These are phyloP conservation scores for Debaryomyces coudertii DNA, from an alignment of 1,139 yeast species.

Conservation along the genomic window DNA sequence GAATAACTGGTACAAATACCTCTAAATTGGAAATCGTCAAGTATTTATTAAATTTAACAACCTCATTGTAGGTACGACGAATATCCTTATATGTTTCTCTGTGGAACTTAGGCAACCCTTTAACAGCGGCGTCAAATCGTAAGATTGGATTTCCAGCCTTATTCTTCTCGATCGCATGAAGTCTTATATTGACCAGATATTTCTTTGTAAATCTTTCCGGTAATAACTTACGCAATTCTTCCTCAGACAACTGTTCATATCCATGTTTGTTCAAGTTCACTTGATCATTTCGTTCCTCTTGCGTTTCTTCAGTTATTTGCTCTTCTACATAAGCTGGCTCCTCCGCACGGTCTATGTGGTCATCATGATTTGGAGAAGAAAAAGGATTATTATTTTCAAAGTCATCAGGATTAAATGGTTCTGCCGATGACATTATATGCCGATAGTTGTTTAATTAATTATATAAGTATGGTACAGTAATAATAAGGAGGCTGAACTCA, in stretches of 20 bases:
- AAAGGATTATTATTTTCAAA: constrained; percentile 70
- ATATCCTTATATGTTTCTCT: constrained; percentile 71
- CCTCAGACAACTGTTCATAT: constrained; percentile 31
- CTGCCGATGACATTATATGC: constrained; percentile 51
- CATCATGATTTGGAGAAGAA: constrained; percentile 24
- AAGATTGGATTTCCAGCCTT: constrained; percentile 50
- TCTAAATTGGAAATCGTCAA: constrained; percentile 82
- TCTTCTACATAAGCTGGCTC: constrained; percentile 11
- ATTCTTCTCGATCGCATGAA: constrained; percentile 42
- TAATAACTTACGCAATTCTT: constrained; percentile 47
- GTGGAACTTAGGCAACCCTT: constrained; percentile 73
- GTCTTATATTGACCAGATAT: constrained; percentile 32
- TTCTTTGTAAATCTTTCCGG: constrained; percentile 53
- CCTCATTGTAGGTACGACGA: constrained; percentile 80
- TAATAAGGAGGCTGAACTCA: neutral
- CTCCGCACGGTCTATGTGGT: constrained; percentile 6
- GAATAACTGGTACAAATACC: constrained; percentile 90
- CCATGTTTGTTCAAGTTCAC: neutral
- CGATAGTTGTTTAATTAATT: neutral
- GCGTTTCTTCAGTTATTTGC: constrained; percentile 5
- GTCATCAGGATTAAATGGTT: constrained; percentile 68
- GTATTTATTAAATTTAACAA: constrained; percentile 75
- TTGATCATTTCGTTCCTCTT: constrained; percentile 10
- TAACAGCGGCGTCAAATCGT: constrained; percentile 42
- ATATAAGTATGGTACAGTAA: neutral